Evolutionary conservation across 306 rosid species (phyloP).

Genomic region (Dryas drummondii): DNA sequence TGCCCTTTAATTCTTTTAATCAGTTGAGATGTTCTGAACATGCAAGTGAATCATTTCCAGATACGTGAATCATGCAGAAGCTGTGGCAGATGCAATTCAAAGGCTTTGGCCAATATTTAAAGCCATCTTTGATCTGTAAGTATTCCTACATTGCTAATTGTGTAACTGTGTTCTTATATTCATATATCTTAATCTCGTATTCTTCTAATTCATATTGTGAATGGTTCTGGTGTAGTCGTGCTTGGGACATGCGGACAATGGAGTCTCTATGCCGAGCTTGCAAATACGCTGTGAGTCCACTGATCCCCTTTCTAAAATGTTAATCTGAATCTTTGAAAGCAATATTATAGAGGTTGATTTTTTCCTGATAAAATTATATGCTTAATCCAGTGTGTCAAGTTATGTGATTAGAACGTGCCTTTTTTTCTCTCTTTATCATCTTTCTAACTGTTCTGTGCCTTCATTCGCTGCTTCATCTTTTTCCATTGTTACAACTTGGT

Average conservation of each 20-base stretch:
- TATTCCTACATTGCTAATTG: slow-evolving; percentile 18
- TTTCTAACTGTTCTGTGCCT: background rate
- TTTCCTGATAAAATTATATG: background rate
- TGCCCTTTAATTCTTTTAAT: slow-evolving; percentile 13
- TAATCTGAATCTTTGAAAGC: slow-evolving; percentile 9
- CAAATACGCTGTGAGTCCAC: slow-evolving; percentile 91
- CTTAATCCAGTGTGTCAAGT: background rate
- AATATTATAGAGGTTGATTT: background rate
- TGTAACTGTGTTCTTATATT: slow-evolving; percentile 2
- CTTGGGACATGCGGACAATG: slow-evolving; percentile 99
- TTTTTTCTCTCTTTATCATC: background rate
- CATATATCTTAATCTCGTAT: background rate
- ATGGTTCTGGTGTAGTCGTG: slow-evolving; percentile 65
- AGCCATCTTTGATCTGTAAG: slow-evolving; percentile 96
- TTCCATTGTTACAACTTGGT: background rate
- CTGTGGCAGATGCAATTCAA: slow-evolving; percentile 96
- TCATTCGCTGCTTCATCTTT: background rate
- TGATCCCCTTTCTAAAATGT: slow-evolving; percentile 22
- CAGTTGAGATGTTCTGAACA: slow-evolving; percentile 29
- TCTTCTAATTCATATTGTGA: slow-evolving; percentile 23
- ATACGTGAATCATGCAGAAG: slow-evolving; percentile 92
- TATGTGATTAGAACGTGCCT: background rate
- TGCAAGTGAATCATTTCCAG: slow-evolving; percentile 43
- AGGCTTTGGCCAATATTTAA: slow-evolving; percentile 95
- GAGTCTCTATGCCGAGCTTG: slow-evolving; percentile 99